Evolutionary conservation across 2,329 filamentous ascomycete species (phyloP).

Genomic region (Dryadomyces quercivorus): DNA sequence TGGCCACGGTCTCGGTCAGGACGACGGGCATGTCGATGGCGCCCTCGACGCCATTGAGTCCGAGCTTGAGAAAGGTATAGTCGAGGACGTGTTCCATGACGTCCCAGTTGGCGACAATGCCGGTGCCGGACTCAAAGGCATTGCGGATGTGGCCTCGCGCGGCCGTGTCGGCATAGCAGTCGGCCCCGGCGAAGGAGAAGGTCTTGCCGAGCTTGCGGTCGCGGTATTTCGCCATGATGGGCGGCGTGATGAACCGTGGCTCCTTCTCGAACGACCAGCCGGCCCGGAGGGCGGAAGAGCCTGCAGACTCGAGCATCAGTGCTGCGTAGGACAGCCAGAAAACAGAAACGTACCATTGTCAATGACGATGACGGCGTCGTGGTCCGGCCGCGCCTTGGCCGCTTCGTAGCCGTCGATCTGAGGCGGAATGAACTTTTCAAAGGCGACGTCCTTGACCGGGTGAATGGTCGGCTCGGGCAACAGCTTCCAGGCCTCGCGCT

Average conservation of each 20-base stretch:
- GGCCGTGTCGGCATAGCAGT: slow-evolving; percentile 91
- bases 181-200: slow-evolving; percentile 81
- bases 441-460: slow-evolving; percentile 48
- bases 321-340: neutral
- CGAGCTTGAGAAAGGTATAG: slow-evolving; percentile 89
- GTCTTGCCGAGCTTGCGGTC: slow-evolving; percentile 88
- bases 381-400: slow-evolving; percentile 44
- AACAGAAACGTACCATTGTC: slow-evolving; percentile 73
- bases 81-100: slow-evolving; percentile 91
- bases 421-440: slow-evolving; percentile 41
- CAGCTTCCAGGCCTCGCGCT: slow-evolving; percentile 29
- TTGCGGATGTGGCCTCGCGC: slow-evolving; percentile 82
- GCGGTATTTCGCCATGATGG: slow-evolving; percentile 88
- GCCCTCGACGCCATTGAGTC: slow-evolving; percentile 64
- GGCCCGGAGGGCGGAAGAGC: slow-evolving; percentile 77
- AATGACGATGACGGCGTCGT: slow-evolving; percentile 75
- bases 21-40: slow-evolving; percentile 76
- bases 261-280: slow-evolving; percentile 87
- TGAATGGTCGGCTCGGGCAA: slow-evolving; percentile 44
- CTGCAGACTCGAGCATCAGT: slow-evolving; percentile 31
- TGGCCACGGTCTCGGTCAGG: slow-evolving; percentile 92
- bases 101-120: slow-evolving; percentile 94
- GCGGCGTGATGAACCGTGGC: slow-evolving; percentile 72
- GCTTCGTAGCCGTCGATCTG: slow-evolving; percentile 57
- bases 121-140: slow-evolving; percentile 81